Conservation (phyloP, 768 basidiomycete species). For the Rubroboletus satanas region DNA sequence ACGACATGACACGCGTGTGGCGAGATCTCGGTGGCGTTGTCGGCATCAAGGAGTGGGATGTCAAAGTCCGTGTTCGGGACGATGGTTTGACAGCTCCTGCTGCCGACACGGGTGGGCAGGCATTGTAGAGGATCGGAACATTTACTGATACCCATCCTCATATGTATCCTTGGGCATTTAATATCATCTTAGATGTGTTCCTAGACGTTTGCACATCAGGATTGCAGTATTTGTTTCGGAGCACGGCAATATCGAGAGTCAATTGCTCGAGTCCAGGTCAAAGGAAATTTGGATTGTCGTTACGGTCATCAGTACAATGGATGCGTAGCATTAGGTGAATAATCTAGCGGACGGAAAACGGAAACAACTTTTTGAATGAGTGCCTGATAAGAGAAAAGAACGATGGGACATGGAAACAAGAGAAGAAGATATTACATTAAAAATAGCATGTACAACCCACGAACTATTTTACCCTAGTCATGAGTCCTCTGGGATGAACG, state of each 20-base stretch:
- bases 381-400: background rate
- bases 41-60: constrained; percentile 77
- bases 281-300: constrained; percentile 19
- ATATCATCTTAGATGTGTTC: background rate
- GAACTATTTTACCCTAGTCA: constrained; percentile 1
- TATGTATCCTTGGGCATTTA: no score
- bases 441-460: constrained; percentile 12
- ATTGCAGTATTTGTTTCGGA: background rate
- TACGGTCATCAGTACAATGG: constrained; percentile 23
- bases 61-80: constrained; percentile 43
- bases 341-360: constrained; percentile 19
- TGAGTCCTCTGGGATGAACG: constrained; percentile 27
- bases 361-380: constrained; percentile 4
- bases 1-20: constrained; percentile 60
- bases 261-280: background rate
- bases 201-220: background rate
- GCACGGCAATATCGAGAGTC: background rate
- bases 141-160: no score
- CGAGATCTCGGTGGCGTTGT: constrained; percentile 59
- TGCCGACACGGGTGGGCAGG: constrained; percentile 3
- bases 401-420: background rate
- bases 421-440: background rate
- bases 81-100: constrained; percentile 5
- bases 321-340: constrained; percentile 21
- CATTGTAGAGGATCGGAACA: constrained; percentile 2